These are phyloP conservation scores for Galerina marginata DNA, from an alignment of 768 basidiomycete species.

Conservation along the genomic window DNA sequence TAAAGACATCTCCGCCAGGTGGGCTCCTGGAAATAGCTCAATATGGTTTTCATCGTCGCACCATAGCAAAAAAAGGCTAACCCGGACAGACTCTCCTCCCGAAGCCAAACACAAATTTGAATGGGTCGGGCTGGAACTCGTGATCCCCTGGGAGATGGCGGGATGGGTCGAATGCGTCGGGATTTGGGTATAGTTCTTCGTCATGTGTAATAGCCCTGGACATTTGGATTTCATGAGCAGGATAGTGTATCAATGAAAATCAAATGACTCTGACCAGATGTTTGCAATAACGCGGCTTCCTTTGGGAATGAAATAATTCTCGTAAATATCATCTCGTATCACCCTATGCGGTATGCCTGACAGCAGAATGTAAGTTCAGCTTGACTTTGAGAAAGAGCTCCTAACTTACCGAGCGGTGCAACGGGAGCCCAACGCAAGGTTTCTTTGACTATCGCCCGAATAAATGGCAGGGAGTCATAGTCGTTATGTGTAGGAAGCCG, in stretches of 20 bases:
- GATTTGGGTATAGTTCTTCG: slow-evolving; percentile 40
- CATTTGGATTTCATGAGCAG: background rate
- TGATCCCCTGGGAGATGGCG: slow-evolving; percentile 33
- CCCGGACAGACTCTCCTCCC: slow-evolving; percentile 40
- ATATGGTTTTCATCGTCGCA: background rate
- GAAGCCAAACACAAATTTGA: slow-evolving; percentile 40
- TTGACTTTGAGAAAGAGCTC: too few species aligned
- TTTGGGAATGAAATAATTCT: slow-evolving; percentile 40
- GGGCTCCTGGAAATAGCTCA: slow-evolving; percentile 23
- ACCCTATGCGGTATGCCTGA: slow-evolving; percentile 29
- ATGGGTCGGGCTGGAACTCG: slow-evolving; percentile 31
- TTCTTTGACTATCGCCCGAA: slow-evolving; percentile 45
- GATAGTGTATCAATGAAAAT: too few species aligned
- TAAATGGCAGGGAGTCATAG: slow-evolving; percentile 36
- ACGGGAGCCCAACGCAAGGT: slow-evolving; percentile 40
- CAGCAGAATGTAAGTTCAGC: too few species aligned
- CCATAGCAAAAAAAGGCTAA: background rate
- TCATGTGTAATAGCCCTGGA: slow-evolving; percentile 41
- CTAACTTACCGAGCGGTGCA: slow-evolving; percentile 28
- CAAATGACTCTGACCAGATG: slow-evolving; percentile 29
- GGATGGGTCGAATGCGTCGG: slow-evolving; percentile 38
- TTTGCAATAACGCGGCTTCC: slow-evolving; percentile 36
- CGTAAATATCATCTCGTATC: slow-evolving; percentile 37
- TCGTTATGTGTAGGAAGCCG: slow-evolving; percentile 43
- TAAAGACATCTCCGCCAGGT: slow-evolving; percentile 39